These are phyloP conservation scores for Cyberlindnera americana DNA, from an alignment of 805 yeast species.

Conservation along the genomic window DNA sequence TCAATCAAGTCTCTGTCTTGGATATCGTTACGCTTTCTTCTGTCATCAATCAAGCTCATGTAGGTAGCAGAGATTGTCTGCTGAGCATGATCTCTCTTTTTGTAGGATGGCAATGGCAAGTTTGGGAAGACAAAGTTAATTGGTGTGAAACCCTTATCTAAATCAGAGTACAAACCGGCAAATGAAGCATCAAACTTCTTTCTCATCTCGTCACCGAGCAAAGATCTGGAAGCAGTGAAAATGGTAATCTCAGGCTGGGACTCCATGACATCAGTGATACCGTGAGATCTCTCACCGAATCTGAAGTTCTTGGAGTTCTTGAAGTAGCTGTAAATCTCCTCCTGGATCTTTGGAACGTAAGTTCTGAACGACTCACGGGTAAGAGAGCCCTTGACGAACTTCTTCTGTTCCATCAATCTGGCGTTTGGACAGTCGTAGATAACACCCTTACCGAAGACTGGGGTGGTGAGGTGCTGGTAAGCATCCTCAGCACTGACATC, in stretches of 20 bases:
- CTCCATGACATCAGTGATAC: conserved; percentile 64
- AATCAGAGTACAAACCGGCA: conserved; percentile 82
- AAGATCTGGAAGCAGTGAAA: conserved; percentile 90
- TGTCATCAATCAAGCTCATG: conserved; percentile 66
- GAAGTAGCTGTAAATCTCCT: conserved; percentile 72
- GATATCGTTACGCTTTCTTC: conserved; percentile 75
- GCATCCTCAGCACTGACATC: conserved; percentile 97
- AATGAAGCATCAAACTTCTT: conserved; percentile 74
- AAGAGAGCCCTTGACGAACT: conserved; percentile 87
- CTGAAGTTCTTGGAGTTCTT: conserved; percentile 46
- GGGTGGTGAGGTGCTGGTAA: conserved; percentile 95
- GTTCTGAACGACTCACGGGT: conserved; percentile 77
- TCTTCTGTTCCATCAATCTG: conserved; percentile 96
- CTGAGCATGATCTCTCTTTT: conserved; percentile 86
- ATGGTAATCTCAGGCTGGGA: conserved; percentile 94
- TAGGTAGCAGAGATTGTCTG: conserved; percentile 75
- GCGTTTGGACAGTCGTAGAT: conserved; percentile 94
- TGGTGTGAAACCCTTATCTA: conserved; percentile 96
- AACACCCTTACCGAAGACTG: conserved; percentile 96
- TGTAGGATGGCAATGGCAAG: conserved; percentile 83
- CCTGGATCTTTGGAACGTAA: conserved; percentile 85
- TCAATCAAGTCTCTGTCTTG: conserved; percentile 88
- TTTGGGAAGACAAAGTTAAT: conserved; percentile 93
- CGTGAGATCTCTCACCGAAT: conserved; percentile 36
- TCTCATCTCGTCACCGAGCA: conserved; percentile 91